Conservation (phyloP, 805 yeast species). For the Wickerhamiella galacta region DNA sequence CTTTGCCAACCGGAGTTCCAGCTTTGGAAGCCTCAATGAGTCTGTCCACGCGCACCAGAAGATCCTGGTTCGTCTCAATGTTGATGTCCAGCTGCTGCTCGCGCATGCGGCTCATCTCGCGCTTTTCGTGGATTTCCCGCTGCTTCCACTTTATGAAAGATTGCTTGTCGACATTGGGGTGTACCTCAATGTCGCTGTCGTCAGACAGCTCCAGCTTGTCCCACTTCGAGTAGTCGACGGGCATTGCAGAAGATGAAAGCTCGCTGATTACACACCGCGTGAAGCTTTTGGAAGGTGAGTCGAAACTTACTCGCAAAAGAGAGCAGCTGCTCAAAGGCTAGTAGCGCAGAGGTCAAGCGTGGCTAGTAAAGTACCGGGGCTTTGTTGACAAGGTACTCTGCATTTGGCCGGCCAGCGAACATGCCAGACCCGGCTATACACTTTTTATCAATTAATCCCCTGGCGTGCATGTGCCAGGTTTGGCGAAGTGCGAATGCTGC, state of each 20-base stretch:
- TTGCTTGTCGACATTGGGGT: conserved; percentile 89
- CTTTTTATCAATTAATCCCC: no score
- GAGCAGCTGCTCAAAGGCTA: no score
- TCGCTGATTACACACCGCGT: no score
- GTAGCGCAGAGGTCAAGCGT: no score
- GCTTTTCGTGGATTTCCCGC: conserved; percentile 87
- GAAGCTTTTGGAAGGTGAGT: no score
- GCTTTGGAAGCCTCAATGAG: conserved; percentile 31
- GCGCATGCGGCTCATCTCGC: conserved; percentile 63
- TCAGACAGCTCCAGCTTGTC: conserved; percentile 91
- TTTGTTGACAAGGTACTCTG: no score
- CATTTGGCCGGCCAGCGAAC: no score
- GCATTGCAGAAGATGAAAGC: conserved; percentile 31
- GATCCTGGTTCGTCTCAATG: conserved; percentile 58
- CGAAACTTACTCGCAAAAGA: no score
- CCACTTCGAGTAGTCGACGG: conserved; percentile 94
- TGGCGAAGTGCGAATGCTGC: no score
- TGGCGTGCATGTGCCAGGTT: no score
- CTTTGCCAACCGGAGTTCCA: conserved; percentile 14
- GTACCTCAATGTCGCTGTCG: conserved; percentile 93
- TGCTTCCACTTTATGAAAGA: conserved; percentile 95
- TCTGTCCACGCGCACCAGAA: conserved; percentile 57
- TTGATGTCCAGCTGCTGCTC: conserved; percentile 63
- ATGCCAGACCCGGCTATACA: no score
- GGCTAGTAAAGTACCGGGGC: no score